Percentiles rank a stretch among this genome's conserved stretches.
These are phyloP conservation scores for Psilocybe cubensis DNA, from an alignment of 768 basidiomycete species.

Conservation along the genomic window DNA sequence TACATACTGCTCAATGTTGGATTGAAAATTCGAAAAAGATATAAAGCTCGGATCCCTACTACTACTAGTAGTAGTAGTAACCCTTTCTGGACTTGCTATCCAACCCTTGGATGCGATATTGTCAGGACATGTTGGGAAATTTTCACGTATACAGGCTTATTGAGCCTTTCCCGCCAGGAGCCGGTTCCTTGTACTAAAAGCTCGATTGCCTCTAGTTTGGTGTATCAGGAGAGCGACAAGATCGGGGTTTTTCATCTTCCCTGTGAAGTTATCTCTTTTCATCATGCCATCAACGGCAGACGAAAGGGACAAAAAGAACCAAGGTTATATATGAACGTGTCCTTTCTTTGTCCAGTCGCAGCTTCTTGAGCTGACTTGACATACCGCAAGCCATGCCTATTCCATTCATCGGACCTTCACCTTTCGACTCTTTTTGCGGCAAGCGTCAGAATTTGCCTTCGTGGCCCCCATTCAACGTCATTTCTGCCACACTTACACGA, in stretches of 20 bases:
- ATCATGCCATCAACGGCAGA: slow-evolving; percentile 32
- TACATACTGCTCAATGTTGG: too few relatives aligned
- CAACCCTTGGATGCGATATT: too few relatives aligned
- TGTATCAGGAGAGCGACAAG: slow-evolving; percentile 18
- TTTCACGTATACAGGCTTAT: too few relatives aligned
- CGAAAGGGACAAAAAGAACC: slow-evolving; percentile 25
- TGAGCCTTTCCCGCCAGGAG: too few relatives aligned
- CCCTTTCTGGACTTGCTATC: too few relatives aligned
- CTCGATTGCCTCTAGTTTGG: not conserved
- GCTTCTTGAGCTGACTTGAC: slow-evolving; percentile 37
- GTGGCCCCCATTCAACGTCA: slow-evolving; percentile 9
- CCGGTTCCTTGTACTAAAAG: slow-evolving; percentile 2
- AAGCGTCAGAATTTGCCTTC: slow-evolving; percentile 20
- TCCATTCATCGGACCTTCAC: slow-evolving; percentile 21
- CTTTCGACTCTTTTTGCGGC: slow-evolving; percentile 17
- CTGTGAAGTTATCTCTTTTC: slow-evolving; percentile 18
- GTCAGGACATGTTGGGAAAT: too few relatives aligned
- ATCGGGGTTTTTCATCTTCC: slow-evolving; percentile 25
- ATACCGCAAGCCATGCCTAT: slow-evolving; percentile 34
- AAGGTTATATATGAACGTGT: slow-evolving; percentile 27
- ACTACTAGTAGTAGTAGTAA: too few relatives aligned
- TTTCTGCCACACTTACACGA: slow-evolving; percentile 8
- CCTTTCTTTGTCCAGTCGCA: slow-evolving; percentile 24
- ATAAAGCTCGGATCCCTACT: too few relatives aligned
- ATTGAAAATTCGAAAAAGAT: too few relatives aligned